A percentile compares a stretch with the other conserved stretches of the same genome.
Evolutionary conservation across 108 stramenopile species (phyloP).

Genomic region (Nitzschia putrida): DNA sequence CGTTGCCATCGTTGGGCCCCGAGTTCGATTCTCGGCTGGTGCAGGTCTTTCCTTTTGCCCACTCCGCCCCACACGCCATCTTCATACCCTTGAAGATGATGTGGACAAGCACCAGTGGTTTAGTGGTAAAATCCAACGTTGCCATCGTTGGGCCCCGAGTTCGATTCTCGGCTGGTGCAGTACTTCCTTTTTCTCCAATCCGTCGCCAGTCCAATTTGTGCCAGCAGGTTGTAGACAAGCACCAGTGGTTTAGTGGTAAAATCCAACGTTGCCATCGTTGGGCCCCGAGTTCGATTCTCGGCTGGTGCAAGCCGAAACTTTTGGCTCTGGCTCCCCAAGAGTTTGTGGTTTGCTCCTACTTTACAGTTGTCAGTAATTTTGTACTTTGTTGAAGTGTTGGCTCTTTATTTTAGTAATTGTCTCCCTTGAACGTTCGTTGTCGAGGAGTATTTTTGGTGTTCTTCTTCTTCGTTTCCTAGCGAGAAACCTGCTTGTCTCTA

Average conservation of each 20-base stretch:
- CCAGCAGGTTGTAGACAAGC: background rate
- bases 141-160: slow-evolving; percentile 87
- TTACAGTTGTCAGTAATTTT: no score
- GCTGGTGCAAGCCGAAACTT: slow-evolving; percentile 43
- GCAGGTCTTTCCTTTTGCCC: slow-evolving; percentile 19
- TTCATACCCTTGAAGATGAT: background rate
- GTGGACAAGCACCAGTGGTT: slow-evolving; percentile 53
- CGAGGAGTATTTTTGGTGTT: no score
- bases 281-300: slow-evolving; percentile 87
- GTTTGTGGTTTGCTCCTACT: no score
- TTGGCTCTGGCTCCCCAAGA: no score
- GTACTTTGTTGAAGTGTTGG: no score
- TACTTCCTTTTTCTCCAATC: background rate
- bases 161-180: slow-evolving; percentile 81
- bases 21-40: slow-evolving; percentile 84
- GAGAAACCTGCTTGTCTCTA: no score
- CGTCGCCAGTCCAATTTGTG: background rate
- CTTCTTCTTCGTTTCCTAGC: no score
- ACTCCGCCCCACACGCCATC: no score
- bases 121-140: slow-evolving; percentile 89
- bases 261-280: slow-evolving; percentile 88
- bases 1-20: slow-evolving; percentile 89
- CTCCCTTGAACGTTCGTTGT: no score
- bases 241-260: slow-evolving; percentile 85
- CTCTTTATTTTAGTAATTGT: no score